A percentile compares a stretch with the other conserved stretches of the same genome.
These are phyloP conservation scores for Lactarius deliciosus DNA, from an alignment of 768 basidiomycete genomes.

Conservation along the genomic window DNA sequence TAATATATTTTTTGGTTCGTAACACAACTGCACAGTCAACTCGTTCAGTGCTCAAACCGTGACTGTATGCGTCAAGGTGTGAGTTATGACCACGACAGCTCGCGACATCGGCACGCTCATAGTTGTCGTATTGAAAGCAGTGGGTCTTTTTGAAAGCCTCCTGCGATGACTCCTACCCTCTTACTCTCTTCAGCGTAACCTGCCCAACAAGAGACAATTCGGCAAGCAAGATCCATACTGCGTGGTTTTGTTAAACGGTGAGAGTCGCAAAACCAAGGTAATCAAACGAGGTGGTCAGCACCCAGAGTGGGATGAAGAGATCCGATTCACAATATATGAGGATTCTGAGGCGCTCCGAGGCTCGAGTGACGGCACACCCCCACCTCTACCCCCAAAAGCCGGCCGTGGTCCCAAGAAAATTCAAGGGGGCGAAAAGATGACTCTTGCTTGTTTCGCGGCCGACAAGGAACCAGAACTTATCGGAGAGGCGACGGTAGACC, in stretches of 20 bases:
- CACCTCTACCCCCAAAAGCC: slow-evolving; percentile 69
- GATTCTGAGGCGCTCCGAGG: slow-evolving; percentile 47
- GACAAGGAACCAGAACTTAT: slow-evolving; percentile 96
- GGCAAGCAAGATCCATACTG: slow-evolving; percentile 99
- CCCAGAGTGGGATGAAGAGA: slow-evolving; percentile 98
- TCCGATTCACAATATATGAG: slow-evolving; percentile 88
- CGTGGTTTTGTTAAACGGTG: slow-evolving; percentile 69
- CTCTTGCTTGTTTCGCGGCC: slow-evolving; percentile 88
- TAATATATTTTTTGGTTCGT: background rate
- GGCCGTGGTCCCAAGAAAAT: slow-evolving; percentile 45
- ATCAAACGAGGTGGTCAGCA: slow-evolving; percentile 97
- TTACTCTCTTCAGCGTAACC: slow-evolving; percentile 59
- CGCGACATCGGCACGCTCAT: slow-evolving; percentile 91
- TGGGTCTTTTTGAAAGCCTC: slow-evolving; percentile 42
- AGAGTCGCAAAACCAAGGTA: slow-evolving; percentile 87
- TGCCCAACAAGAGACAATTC: slow-evolving; percentile 88
- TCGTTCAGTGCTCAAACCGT: background rate
- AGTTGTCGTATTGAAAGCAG: slow-evolving; percentile 91
- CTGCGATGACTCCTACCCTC: background rate
- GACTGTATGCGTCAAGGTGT: slow-evolving; percentile 4
- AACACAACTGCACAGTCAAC: background rate
- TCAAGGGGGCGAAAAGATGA: slow-evolving; percentile 73
- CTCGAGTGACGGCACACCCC: slow-evolving; percentile 44
- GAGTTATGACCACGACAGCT: slow-evolving; percentile 55
- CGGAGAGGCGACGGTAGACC: slow-evolving; percentile 85